Percentiles rank a stretch among this genome's conserved stretches.
Evolutionary conservation across 306 rosid genomes (phyloP).

Genomic region (Bauhinia variegata): DNA sequence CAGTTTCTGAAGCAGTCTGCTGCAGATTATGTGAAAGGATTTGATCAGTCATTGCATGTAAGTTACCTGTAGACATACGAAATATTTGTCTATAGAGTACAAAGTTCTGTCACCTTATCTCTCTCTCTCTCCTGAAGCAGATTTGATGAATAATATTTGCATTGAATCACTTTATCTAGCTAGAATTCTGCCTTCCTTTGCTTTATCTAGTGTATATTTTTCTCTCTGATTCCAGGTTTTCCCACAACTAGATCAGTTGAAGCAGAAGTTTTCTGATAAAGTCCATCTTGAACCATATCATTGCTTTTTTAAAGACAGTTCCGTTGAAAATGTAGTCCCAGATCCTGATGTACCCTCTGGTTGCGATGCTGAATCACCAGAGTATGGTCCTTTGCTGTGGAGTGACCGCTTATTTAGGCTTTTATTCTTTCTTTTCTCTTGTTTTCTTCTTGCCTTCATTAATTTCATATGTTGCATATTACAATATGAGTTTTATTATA

Average conservation of each 20-base stretch:
- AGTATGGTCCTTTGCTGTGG: conserved; percentile 54
- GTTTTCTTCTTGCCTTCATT: background rate
- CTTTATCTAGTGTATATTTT: conserved; percentile 26
- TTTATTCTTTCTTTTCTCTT: too few relatives aligned
- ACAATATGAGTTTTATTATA: conserved; percentile 45
- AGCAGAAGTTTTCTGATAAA: conserved; percentile 70
- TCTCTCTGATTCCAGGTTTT: conserved; percentile 58
- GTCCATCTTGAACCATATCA: conserved; percentile 54
- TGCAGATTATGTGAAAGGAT: conserved; percentile 66
- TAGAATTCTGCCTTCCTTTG: conserved; percentile 4
- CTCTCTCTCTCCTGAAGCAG: too few relatives aligned
- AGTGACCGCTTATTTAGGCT: too few relatives aligned
- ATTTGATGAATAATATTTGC: conserved; percentile 8
- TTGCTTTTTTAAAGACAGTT: conserved; percentile 57
- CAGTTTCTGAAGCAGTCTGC: conserved; percentile 92
- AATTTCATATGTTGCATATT: background rate
- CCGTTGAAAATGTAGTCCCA: conserved; percentile 65
- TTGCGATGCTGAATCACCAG: conserved; percentile 73
- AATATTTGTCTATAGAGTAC: background rate
- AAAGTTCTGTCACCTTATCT: too few relatives aligned
- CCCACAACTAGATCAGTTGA: conserved; percentile 76
- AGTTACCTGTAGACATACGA: conserved; percentile 41
- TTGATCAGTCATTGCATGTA: conserved; percentile 81
- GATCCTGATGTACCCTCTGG: conserved; percentile 84
- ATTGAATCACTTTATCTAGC: too few relatives aligned